These are phyloP conservation scores for Plectranthus barbatus DNA, from an alignment of 257 asterid species.

Conservation along the genomic window DNA sequence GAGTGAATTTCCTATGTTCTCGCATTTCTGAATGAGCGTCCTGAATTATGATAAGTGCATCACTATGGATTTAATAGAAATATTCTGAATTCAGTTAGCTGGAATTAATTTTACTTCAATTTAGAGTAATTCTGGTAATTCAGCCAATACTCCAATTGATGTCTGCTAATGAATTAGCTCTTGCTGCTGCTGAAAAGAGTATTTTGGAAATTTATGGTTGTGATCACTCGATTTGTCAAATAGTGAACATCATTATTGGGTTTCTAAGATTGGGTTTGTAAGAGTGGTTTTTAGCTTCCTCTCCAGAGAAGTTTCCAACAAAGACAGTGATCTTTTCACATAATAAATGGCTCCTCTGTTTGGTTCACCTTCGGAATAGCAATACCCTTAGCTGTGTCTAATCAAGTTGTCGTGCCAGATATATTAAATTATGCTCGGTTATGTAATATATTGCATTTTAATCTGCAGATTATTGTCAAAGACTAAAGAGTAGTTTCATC, in stretches of 20 bases:
- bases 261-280: too few species aligned
- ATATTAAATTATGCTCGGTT: neutral
- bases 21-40: too few species aligned
- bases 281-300: too few species aligned
- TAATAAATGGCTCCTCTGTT: too few species aligned
- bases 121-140: neutral
- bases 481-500: neutral
- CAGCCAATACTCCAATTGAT: too few species aligned
- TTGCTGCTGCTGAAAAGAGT: too few species aligned
- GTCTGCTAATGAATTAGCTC: too few species aligned
- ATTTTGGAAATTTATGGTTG: neutral
- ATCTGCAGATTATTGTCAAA: constrained; percentile 4
- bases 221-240: neutral
- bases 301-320: neutral
- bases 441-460: neutral
- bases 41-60: neutral
- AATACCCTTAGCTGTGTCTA: neutral
- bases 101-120: neutral
- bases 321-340: too few species aligned
- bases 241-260: neutral
- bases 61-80: neutral
- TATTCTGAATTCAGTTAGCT: neutral
- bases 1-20: too few species aligned
- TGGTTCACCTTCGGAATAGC: too few species aligned
- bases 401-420: too few species aligned